phyloP scores from a whole-genome alignment of 176 grass and related monocot genomes.

The Ananas comosus region DNA sequence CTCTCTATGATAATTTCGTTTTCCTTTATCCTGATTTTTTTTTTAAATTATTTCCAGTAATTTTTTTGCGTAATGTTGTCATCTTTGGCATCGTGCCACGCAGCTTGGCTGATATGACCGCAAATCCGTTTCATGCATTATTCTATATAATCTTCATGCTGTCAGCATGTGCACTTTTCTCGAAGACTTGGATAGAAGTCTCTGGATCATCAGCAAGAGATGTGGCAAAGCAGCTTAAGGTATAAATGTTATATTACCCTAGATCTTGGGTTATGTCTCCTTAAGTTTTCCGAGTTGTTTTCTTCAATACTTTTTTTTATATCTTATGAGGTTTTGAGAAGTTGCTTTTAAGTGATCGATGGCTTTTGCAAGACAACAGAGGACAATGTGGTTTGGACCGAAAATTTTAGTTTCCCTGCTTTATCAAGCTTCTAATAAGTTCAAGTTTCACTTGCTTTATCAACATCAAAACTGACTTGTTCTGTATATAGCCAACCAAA shows the following conservation, averaged over 20 bases:
- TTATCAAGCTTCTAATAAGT: too few relatives aligned
- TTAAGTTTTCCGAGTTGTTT: not conserved
- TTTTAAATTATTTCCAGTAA: not conserved
- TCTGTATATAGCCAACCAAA: too few relatives aligned
- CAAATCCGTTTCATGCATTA: conserved; percentile 35
- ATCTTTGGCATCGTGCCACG: not conserved
- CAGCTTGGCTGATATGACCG: conserved; percentile 27
- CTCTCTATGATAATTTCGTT: not conserved
- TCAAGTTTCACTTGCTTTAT: too few relatives aligned
- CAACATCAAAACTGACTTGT: too few relatives aligned
- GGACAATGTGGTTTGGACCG: too few relatives aligned
- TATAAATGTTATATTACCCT: not conserved
- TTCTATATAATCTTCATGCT: conserved; percentile 38
- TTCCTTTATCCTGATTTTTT: not conserved
- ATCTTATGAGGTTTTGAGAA: too few relatives aligned
- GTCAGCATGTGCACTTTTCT: conserved; percentile 34
- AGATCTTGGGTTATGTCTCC: too few relatives aligned
- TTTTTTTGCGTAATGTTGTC: not conserved
- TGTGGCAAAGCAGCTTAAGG: conserved; percentile 39
- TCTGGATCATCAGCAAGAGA: conserved; percentile 35
- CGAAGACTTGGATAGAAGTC: conserved; percentile 38
- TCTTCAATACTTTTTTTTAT: too few relatives aligned
- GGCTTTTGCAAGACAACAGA: too few relatives aligned
- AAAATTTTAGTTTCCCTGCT: too few relatives aligned
- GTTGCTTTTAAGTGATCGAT: too few relatives aligned